phyloP scores from a whole-genome alignment of 202 grass and related monocot species.

The Bolboschoenoplectus hybrid region DNA sequence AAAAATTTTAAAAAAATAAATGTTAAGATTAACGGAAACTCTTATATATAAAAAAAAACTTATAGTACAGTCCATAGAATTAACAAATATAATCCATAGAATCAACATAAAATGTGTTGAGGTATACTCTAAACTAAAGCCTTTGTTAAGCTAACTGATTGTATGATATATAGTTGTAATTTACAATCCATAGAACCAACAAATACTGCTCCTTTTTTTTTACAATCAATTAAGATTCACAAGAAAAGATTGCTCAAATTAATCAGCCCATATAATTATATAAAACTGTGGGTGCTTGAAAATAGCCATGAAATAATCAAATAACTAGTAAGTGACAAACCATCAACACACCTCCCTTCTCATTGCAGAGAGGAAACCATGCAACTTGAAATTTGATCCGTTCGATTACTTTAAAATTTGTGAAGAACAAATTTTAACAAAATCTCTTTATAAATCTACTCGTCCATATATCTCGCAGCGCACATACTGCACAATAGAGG shows the following conservation, averaged over 20 bases:
- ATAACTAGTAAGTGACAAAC: background rate
- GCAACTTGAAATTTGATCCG: too few species aligned
- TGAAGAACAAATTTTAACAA: too few species aligned
- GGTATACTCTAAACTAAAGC: background rate
- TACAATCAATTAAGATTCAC: background rate
- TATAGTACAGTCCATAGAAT: too few species aligned
- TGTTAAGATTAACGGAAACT: background rate
- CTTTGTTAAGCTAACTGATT: background rate
- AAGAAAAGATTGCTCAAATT: background rate
- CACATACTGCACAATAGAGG: too few species aligned
- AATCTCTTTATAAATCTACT: too few species aligned
- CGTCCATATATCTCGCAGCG: too few species aligned
- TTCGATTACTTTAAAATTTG: too few species aligned
- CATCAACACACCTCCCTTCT: background rate
- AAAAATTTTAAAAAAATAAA: background rate
- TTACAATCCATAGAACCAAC: background rate
- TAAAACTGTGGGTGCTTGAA: background rate
- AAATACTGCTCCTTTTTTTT: background rate
- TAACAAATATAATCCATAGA: background rate
- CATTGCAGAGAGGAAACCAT: too few species aligned
- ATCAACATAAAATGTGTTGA: background rate
- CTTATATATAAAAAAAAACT: too few species aligned
- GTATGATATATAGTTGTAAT: background rate
- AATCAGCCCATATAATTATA: background rate
- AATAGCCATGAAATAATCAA: background rate